Conservation (phyloP, 1,284 basidiomycete genomes). For the Dichomitus squalens region DNA sequence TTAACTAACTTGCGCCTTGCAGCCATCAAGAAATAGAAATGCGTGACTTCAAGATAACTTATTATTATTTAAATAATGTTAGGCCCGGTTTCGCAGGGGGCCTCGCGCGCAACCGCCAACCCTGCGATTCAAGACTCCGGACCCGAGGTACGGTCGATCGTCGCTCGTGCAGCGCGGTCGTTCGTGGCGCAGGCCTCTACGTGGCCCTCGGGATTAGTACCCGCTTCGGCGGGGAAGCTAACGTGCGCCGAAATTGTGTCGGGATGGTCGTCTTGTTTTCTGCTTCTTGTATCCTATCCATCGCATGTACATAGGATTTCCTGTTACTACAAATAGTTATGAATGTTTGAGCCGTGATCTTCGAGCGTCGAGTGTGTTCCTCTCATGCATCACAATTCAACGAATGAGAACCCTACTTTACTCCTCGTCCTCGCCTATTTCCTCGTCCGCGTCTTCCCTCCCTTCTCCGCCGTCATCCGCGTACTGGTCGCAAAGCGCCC, state of each 20-base stretch:
- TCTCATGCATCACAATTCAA: too few relatives aligned
- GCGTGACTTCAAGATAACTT: neutral
- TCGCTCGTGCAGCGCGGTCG: neutral
- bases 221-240: slow-evolving; percentile 10
- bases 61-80: neutral
- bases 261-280: too few relatives aligned
- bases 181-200: slow-evolving; percentile 17
- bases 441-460: slow-evolving; percentile 11
- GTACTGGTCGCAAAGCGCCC: slow-evolving; percentile 35
- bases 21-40: neutral
- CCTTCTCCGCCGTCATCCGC: slow-evolving; percentile 23
- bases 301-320: too few relatives aligned
- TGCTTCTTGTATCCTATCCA: too few relatives aligned
- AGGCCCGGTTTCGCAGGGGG: slow-evolving; percentile 3
- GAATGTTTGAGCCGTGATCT: too few relatives aligned
- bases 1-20: neutral
- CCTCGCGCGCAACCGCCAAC: too few relatives aligned
- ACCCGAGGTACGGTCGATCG: slow-evolving; percentile 12
- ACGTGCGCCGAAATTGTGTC: slow-evolving; percentile 12
- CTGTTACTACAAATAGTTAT: too few relatives aligned
- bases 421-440: slow-evolving; percentile 27
- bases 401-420: too few relatives aligned
- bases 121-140: slow-evolving; percentile 10
- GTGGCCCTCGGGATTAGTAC: slow-evolving; percentile 18
- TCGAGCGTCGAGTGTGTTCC: too few relatives aligned